phyloP scores from a whole-genome alignment of 768 basidiomycete genomes.

The Russula olivacea region DNA sequence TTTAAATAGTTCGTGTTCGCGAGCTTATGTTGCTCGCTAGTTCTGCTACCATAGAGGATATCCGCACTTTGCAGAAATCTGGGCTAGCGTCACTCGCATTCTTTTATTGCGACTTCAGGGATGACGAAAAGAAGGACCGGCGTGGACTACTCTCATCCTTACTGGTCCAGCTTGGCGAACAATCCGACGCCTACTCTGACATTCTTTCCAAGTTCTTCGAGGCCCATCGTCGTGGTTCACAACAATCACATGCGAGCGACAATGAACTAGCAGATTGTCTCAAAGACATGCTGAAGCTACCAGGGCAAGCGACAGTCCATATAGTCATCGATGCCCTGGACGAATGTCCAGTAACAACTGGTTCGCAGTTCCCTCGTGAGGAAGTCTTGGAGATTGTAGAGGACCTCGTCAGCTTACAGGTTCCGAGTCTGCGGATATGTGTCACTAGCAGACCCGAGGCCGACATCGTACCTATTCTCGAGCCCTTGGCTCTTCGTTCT shows the following conservation, averaged over 20 bases:
- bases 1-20: too few species aligned
- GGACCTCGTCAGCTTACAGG: neutral
- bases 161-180: neutral
- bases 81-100: neutral
- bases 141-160: constrained; percentile 2
- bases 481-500: neutral
- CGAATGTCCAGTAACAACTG: neutral
- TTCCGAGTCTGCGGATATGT: neutral
- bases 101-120: constrained; percentile 9
- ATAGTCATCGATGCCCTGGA: constrained; percentile 7
- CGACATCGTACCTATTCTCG: neutral
- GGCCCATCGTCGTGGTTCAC: neutral
- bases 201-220: neutral
- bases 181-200: neutral
- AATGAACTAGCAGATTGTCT: neutral
- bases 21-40: neutral
- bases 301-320: neutral
- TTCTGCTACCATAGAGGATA: neutral
- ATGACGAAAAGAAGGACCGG: neutral
- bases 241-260: neutral
- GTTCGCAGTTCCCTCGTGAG: neutral
- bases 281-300: neutral
- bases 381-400: neutral
- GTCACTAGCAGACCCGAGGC: constrained; percentile 1
- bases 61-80: neutral